Evolutionary conservation across 345 rosid genomes (phyloP).

Genomic region (Iberis pinnata): DNA sequence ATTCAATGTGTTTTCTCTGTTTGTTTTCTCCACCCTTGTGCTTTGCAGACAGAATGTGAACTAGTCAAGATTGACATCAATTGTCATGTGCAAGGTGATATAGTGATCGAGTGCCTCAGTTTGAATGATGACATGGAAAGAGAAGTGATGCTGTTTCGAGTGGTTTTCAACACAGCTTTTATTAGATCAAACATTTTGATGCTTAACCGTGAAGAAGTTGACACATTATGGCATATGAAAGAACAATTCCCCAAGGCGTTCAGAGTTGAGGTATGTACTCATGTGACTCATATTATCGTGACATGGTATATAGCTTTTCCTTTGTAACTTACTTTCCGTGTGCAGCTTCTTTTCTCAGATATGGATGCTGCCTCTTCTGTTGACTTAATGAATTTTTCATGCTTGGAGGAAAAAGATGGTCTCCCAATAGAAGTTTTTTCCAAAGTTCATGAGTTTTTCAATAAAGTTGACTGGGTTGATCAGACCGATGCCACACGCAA

Average conservation of each 20-base stretch:
- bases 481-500: constrained; percentile 65
- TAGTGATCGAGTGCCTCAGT: constrained; percentile 82
- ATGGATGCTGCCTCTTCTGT: constrained; percentile 78
- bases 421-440: constrained; percentile 87
- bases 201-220: constrained; percentile 87
- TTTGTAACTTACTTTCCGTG: constrained; percentile 25
- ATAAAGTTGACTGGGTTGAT: constrained; percentile 71
- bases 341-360: constrained; percentile 91
- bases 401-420: constrained; percentile 77
- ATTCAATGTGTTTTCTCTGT: not conserved
- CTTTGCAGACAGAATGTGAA: constrained; percentile 76
- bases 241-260: constrained; percentile 79
- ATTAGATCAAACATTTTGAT: constrained; percentile 92
- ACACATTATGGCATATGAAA: constrained; percentile 71
- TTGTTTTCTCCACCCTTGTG: constrained; percentile 2
- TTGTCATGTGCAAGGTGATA: constrained; percentile 83
- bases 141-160: constrained; percentile 77
- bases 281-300: constrained; percentile 2
- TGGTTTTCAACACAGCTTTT: constrained; percentile 87
- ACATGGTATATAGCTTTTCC: not conserved
- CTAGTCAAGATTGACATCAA: constrained; percentile 83
- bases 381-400: constrained; percentile 46
- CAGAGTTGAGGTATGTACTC: constrained; percentile 74
- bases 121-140: constrained; percentile 64
- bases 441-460: constrained; percentile 87